Base-by-base conservation (phyloP, 495 filamentous ascomycete genomes). In the Daldinia caldariorum region DNA sequence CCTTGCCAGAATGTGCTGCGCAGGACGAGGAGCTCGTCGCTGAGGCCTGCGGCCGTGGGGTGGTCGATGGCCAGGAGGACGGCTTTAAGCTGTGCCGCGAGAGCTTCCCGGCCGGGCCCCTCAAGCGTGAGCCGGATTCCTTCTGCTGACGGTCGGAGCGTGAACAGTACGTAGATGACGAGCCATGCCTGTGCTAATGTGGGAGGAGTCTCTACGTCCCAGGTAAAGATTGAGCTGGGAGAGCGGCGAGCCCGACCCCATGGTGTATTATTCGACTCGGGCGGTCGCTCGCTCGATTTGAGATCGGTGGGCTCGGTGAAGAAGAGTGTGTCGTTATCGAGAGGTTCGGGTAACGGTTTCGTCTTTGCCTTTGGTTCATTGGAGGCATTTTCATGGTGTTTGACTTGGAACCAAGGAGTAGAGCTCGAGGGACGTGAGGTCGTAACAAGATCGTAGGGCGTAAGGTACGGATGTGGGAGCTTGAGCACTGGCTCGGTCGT, bases 1-100 rank as follows among this genome's bases (percentile, higher is more conserved):
- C 89, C 88, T 69, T 91, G 89, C 88, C 89, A 91, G 80, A 91
- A 91, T 10, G 88, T 81, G 54, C 77, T 74, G 61, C 84, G 81
- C 38, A 82, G 75, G 47, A 84, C 58, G 18, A 85, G 66, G 20
- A 85, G 77, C 65, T 83, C 81, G 26, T 72, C 63, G 50, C 37
- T 41, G 43, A 74, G 35, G 22, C 63, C 67, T 0, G 47, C 39
- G 32, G 67, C 37, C 22, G 79, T 60, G 50, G 86, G 88, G 71
- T 86, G 85, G 59, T 77, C 70, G 45, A 85, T 79, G 12, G 79
- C 85, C 0, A 89, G 81, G 1, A 83, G 83, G 9, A 88, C 82
- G 67, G 80, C 74, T 38, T 86, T 78, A 58, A 89, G 82, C 70
- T 88, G 84, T 14, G 79, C 69, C 3, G 79, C 74, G 18, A 90